Base-by-base conservation (phyloP, 257 asterid genomes). In the Verbena officinalis region DNA sequence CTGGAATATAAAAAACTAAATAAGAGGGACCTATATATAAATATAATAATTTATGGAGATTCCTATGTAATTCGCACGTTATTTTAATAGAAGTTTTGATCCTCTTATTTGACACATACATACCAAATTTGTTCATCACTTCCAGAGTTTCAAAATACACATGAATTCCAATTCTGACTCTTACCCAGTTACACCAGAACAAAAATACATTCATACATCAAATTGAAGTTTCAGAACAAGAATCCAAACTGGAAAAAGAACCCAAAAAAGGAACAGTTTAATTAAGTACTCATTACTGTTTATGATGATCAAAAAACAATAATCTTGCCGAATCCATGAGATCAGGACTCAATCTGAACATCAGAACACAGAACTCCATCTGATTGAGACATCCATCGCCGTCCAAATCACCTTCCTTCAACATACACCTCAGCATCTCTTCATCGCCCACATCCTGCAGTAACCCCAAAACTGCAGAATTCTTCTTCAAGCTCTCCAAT, bases 361-460 rank as follows among this genome's bases (percentile, higher is more conserved):
- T 87, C 33, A 90, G 71, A 33, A 90, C 94, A 60, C 95, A 90
- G 17, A 90, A 90, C 2, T 90, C 97, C 82, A 72, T 83, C 60
- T 76, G 78, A 73, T 71, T 59, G 52, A 90, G 59, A 24, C 78
- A 76, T 11, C 85, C 97, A 55, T 87, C 94, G 39, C 91, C 91
- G 59, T 90, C 84, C 77, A 76, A 57, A 82, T 87, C 97, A 1
- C 97, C 97, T 78, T 83, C 94, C 16, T 59, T 62, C 36, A 90
- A 13, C 95, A 90, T 90, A 30, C 73, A 59, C 55, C 17, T 39
- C 59, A 90, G 36, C 64, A 83, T 34, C 4, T 90, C 82, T 1
- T 85, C 89, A 14, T 89, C 90, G 7, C 57, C 69, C 78, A 74
- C 67, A 9, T 20, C 75, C 4, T 58, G 57, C n/a, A 56, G 72